Conservation (phyloP, 2,329 filamentous ascomycete genomes). For the Penicillium rolfsii region DNA sequence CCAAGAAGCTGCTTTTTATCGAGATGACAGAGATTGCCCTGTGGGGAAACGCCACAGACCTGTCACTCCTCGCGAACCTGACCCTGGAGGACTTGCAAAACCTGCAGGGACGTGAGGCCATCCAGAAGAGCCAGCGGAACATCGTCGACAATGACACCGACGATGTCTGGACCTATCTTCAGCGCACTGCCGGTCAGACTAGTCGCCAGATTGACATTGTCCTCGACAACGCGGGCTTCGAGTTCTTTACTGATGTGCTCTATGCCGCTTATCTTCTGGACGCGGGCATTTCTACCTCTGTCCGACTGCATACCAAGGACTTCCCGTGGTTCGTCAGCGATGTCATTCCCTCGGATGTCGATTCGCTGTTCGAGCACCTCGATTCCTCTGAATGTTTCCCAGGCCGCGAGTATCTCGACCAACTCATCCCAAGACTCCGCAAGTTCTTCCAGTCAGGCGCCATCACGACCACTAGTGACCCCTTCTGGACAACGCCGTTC, state of each 20-base stretch:
- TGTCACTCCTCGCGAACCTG: constrained; percentile 34
- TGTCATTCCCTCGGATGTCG: constrained; percentile 22
- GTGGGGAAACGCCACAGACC: constrained; percentile 42
- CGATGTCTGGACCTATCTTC: constrained; percentile 18
- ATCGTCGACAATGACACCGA: constrained; percentile 25
- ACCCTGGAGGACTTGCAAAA: constrained; percentile 31
- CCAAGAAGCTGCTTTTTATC: constrained; percentile 34
- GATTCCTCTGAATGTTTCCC: constrained; percentile 16
- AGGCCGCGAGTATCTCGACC: constrained; percentile 12
- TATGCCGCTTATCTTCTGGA: constrained; percentile 26
- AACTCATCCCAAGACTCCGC: constrained; percentile 15
- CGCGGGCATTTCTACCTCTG: constrained; percentile 12
- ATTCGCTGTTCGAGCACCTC: constrained; percentile 21
- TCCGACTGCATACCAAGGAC: constrained; percentile 27
- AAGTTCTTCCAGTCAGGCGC: constrained; percentile 14
- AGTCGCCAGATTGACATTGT: constrained; percentile 22
- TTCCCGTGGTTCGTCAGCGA: constrained; percentile 31
- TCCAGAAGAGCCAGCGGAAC: constrained; percentile 21
- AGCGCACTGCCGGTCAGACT: constrained; percentile 5
- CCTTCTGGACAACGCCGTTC: constrained; percentile 26
- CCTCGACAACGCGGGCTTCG: constrained; percentile 30
- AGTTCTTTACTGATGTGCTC: constrained; percentile 27
- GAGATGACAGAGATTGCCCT: constrained; percentile 41
- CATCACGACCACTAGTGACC: constrained; percentile 19
- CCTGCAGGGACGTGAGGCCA: constrained; percentile 25